Evolutionary conservation across 2,329 filamentous ascomycete genomes (phyloP).

Genomic region (Aureobasidium melanogenum): DNA sequence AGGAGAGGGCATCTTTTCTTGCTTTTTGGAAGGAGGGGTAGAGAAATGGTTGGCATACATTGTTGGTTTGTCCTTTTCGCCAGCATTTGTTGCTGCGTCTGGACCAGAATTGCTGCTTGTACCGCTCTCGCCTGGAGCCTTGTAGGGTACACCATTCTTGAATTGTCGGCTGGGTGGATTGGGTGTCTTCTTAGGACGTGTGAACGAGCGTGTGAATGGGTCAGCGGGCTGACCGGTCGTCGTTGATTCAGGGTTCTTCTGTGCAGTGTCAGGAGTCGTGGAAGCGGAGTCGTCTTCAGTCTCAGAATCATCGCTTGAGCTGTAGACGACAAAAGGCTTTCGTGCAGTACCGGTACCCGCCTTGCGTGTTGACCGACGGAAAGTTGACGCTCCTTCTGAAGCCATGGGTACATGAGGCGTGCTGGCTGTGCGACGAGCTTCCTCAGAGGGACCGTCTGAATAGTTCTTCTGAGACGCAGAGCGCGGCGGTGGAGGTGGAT

Average conservation of each 20-base stretch:
- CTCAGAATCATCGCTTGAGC: conserved; percentile 19
- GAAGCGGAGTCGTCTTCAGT: conserved; percentile 11
- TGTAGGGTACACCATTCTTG: conserved; percentile 14
- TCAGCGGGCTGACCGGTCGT: conserved; percentile 13
- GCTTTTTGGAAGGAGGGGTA: not conserved
- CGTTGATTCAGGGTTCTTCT: not conserved
- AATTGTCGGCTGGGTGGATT: conserved; percentile 23
- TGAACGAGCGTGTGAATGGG: conserved; percentile 10
- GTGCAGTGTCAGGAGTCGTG: conserved; percentile 12
- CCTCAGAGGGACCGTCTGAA: conserved; percentile 36
- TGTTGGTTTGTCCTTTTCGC: conserved; percentile 10
- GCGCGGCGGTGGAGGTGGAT: conserved; percentile 8
- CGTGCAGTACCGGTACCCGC: conserved; percentile 7
- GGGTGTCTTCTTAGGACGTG: conserved; percentile 25
- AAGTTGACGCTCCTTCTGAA: not conserved
- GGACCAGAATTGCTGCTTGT: not conserved
- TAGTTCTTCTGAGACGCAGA: conserved; percentile 19
- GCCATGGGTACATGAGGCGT: not conserved
- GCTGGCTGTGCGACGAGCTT: conserved; percentile 33
- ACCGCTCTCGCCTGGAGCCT: not conserved
- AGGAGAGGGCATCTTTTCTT: not conserved
- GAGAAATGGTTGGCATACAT: conserved; percentile 13
- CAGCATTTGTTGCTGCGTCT: not conserved
- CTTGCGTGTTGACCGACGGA: conserved; percentile 2
- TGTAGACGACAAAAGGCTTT: conserved; percentile 18